These are phyloP conservation scores for Zygoascus bituminiphila DNA, from an alignment of 805 yeast species.

Conservation along the genomic window DNA sequence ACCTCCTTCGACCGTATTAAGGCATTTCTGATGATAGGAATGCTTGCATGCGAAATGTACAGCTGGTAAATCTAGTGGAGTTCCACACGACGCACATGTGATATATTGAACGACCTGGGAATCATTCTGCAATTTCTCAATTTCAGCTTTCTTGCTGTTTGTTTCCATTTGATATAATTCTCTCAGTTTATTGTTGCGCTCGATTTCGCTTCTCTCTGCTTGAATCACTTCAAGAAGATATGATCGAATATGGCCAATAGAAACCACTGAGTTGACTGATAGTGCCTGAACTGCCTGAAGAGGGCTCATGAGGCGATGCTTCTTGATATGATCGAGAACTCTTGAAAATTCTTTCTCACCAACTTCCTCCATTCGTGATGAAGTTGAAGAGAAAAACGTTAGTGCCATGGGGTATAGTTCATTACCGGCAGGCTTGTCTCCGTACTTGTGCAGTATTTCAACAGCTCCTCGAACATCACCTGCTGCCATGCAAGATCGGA, in stretches of 20 bases:
- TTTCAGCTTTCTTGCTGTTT: slow-evolving; percentile 40
- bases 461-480: slow-evolving; percentile 52
- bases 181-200: slow-evolving; percentile 58
- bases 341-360: slow-evolving; percentile 42
- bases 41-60: slow-evolving; percentile 83
- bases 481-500: slow-evolving; percentile 54
- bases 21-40: slow-evolving; percentile 76
- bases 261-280: slow-evolving; percentile 52
- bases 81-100: slow-evolving; percentile 57
- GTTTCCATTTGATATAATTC: slow-evolving; percentile 64
- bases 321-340: slow-evolving; percentile 47
- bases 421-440: slow-evolving; percentile 42
- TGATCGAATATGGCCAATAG: slow-evolving; percentile 64
- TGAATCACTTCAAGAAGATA: slow-evolving; percentile 56
- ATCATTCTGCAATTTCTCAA: slow-evolving; percentile 42
- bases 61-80: slow-evolving; percentile 64
- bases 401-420: slow-evolving; percentile 61
- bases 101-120: slow-evolving; percentile 53
- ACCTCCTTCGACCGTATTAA: slow-evolving; percentile 28
- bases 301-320: slow-evolving; percentile 53
- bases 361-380: slow-evolving; percentile 41
- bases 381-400: slow-evolving; percentile 50
- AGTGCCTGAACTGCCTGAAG: slow-evolving; percentile 68
- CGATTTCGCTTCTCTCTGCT: slow-evolving; percentile 53
- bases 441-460: slow-evolving; percentile 49